phyloP scores from a whole-genome alignment of 108 stramenopile genomes.

The Pseudonitzschia multiseries region DNA sequence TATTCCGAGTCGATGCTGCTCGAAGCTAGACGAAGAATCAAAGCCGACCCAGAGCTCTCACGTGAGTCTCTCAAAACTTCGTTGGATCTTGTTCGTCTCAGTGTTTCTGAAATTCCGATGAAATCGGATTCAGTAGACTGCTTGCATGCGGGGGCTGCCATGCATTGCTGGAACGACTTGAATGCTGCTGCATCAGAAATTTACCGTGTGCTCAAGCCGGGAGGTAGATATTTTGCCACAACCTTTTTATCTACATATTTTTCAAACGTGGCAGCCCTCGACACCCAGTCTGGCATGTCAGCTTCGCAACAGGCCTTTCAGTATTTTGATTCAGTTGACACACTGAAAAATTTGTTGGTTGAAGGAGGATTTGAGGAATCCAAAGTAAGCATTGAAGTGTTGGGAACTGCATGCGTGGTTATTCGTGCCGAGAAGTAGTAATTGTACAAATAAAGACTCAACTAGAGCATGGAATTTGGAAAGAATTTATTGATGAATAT shows the following conservation, averaged over 20 bases:
- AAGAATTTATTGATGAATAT: too few species aligned
- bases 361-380: slow-evolving; percentile 73
- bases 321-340: slow-evolving; percentile 71
- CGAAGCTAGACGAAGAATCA: slow-evolving; percentile 82
- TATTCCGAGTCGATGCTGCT: slow-evolving; percentile 89
- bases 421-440: slow-evolving; percentile 75
- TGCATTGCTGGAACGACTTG: slow-evolving; percentile 97
- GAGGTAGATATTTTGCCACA: slow-evolving; percentile 91
- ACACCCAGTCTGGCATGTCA: slow-evolving; percentile 35
- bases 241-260: slow-evolving; percentile 88
- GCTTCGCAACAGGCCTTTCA: slow-evolving; percentile 76
- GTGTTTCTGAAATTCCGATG: slow-evolving; percentile 89
- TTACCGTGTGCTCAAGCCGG: slow-evolving; percentile 89
- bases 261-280: slow-evolving; percentile 33
- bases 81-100: slow-evolving; percentile 86
- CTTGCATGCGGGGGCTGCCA: slow-evolving; percentile 94
- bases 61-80: slow-evolving; percentile 24
- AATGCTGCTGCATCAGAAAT: slow-evolving; percentile 77
- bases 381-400: slow-evolving; percentile 69
- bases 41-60: slow-evolving; percentile 46
- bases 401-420: slow-evolving; percentile 71
- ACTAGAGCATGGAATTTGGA: too few species aligned
- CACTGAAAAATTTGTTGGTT: slow-evolving; percentile 52
- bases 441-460: background rate
- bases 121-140: slow-evolving; percentile 65